Percentiles rank a stretch among this genome's conserved stretches.
phyloP scores from a whole-genome alignment of 208 protist genomes.

The Novymonas esmeraldas region DNA sequence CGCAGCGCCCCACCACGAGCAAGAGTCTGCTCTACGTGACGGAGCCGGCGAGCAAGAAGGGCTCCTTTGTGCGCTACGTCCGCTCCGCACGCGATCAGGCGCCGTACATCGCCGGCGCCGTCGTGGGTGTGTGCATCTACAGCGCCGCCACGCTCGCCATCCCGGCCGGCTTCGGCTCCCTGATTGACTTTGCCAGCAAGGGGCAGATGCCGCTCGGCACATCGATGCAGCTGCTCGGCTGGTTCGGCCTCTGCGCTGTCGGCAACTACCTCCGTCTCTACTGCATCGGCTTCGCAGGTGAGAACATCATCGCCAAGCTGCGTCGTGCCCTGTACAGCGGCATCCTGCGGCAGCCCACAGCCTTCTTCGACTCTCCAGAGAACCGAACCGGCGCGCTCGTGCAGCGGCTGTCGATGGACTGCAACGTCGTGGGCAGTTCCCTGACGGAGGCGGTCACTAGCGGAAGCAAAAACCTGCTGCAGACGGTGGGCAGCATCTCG shows the following conservation, averaged over 20 bases:
- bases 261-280: conserved; percentile 77
- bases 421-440: conserved; percentile 82
- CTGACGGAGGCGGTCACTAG: conserved; percentile 81
- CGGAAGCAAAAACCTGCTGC: conserved; percentile 84
- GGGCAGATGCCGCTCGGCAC: conserved; percentile 81
- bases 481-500: conserved; percentile 76
- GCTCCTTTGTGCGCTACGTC: conserved; percentile 72
- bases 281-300: conserved; percentile 76
- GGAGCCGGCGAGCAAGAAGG: conserved; percentile 59
- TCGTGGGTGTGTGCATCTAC: conserved; percentile 73
- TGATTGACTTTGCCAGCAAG: conserved; percentile 85
- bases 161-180: conserved; percentile 73
- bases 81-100: conserved; percentile 47
- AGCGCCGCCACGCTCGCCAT: conserved; percentile 84
- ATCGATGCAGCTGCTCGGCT: conserved; percentile 77
- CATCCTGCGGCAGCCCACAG: conserved; percentile 66
- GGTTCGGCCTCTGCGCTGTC: conserved; percentile 68
- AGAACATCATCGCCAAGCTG: conserved; percentile 78
- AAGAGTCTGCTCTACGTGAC: conserved; percentile 60
- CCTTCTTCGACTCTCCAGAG: conserved; percentile 82
- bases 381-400: conserved; percentile 81
- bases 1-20: conserved; percentile 60
- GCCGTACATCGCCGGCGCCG: conserved; percentile 65
- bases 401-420: conserved; percentile 89
- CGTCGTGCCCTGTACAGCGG: conserved; percentile 63